These are phyloP conservation scores for Rutidosis leptorrhynchoides DNA, from an alignment of 129 eudicot genomes.

Conservation along the genomic window DNA sequence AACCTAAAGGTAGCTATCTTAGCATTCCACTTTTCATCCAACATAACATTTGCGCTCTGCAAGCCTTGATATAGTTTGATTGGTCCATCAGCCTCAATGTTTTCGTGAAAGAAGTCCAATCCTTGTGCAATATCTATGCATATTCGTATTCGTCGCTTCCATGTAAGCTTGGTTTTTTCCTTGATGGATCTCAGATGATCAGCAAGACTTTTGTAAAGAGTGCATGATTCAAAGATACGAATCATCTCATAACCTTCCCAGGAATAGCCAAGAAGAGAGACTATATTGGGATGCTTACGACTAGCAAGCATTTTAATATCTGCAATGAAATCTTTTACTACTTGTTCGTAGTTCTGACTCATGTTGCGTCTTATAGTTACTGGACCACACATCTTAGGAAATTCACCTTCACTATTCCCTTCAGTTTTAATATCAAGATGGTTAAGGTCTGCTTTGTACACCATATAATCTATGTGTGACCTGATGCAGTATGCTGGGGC, in stretches of 20 bases:
- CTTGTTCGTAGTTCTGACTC: neutral
- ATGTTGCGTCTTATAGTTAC: slow-evolving; percentile 2
- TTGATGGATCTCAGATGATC: neutral
- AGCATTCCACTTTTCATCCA: slow-evolving; percentile 4
- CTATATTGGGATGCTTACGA: slow-evolving; percentile 8
- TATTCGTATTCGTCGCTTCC: neutral
- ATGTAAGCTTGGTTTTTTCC: neutral
- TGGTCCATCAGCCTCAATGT: neutral
- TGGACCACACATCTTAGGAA: neutral
- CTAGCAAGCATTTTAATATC: neutral
- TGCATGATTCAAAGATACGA: neutral
- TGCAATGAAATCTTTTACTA: neutral
- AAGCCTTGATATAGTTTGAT: too few species aligned
- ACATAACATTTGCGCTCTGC: neutral
- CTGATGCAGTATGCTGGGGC: too few species aligned
- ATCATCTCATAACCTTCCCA: neutral
- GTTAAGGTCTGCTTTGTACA: too few species aligned
- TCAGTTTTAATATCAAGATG: neutral
- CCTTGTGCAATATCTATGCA: too few species aligned
- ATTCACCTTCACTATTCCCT: too few species aligned
- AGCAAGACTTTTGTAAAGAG: neutral
- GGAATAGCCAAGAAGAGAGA: neutral
- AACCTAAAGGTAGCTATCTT: slow-evolving; percentile 5
- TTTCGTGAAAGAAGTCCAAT: neutral
- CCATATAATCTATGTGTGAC: too few species aligned